Conservation (phyloP, 1,139 yeast genomes). For the Meyerozyma elateridarum region DNA sequence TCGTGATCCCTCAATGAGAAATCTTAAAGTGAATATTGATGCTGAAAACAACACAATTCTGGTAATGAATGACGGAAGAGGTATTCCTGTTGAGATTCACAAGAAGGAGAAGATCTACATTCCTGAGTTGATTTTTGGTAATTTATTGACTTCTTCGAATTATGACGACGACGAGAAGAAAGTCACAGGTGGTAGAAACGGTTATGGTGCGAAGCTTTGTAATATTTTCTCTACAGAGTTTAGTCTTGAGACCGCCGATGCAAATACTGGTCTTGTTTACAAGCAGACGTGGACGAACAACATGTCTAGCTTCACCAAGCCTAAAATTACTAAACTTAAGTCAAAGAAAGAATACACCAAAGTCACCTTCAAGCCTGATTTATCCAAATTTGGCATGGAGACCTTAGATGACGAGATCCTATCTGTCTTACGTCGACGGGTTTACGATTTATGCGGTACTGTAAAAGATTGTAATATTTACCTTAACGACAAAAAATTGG, state of each 20-base stretch:
- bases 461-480: conserved; percentile 80
- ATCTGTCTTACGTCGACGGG: conserved; percentile 87
- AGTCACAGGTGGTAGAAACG: conserved; percentile 98
- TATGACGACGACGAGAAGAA: conserved; percentile 94
- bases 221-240: conserved; percentile 91
- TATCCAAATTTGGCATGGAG: conserved; percentile 79
- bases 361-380: conserved; percentile 86
- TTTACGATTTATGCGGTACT: conserved; percentile 92
- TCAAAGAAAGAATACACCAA: conserved; percentile 77
- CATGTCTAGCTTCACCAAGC: conserved; percentile 76
- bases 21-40: conserved; percentile 74
- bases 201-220: conserved; percentile 92
- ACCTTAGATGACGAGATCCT: conserved; percentile 74
- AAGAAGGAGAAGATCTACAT: conserved; percentile 87
- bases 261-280: conserved; percentile 55
- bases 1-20: conserved; percentile 87
- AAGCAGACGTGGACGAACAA: conserved; percentile 83
- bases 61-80: conserved; percentile 89
- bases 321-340: conserved; percentile 60
- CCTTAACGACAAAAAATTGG: conserved; percentile 70
- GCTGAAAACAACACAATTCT: conserved; percentile 70
- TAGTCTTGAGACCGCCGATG: conserved; percentile 85
- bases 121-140: conserved; percentile 96
- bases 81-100: conserved; percentile 94
- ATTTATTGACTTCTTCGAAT: conserved; percentile 88